Evolutionary conservation across 495 filamentous ascomycete genomes (phyloP), one percentile per base, ranked within the genome.

Genomic region (Saxispiralis lemnorum): DNA sequence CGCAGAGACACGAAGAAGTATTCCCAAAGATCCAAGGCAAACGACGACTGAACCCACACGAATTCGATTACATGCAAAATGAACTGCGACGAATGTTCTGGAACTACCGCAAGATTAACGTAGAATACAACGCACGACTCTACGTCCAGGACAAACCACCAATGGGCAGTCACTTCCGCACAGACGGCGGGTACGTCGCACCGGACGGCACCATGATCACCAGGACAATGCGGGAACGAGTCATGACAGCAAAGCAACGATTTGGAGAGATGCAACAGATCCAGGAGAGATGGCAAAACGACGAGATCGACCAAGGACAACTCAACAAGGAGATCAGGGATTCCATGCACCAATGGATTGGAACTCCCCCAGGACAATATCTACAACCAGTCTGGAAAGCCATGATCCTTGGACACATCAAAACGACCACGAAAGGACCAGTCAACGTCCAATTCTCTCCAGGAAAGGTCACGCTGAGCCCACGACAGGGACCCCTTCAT

Each of bases 21-120:
- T 43, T 43, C 21, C 41, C 31, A 19, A 34, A 43, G 18, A 30
- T 43, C 9, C 5, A 13, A 35, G 41, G 41, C 11, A 43, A 43
- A 43, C 31, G 21, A 43, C 41, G 41, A 14, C 41, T 43, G 24
- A 7, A 43, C 30, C 11, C 31, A 13, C 19, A 7, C 2, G 16
- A 43, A 19, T 34, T 43, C 41, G 41, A 43, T 3, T 3, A 16
- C 10, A 43, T 34, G 9, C 30, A 34, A 15, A 3, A 2, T 20
- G 12, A 35, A 13, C 15, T 43, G 4, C 2, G 16, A 35, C 30
- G 30, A 6, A 43, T 43, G 18, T 40, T 40, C 15, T 40, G 17
- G 38, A 15, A 11, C 38, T 40, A 40, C 38, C 17, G 17, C 6
- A 17, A 19, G 18, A 15, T 40, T 28, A 40, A 40, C 17, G 17